Percentiles rank a stretch among this genome's conserved stretches.
Conservation (phyloP, 1,284 basidiomycete species). For the Tilletiopsis washingtonensis region DNA sequence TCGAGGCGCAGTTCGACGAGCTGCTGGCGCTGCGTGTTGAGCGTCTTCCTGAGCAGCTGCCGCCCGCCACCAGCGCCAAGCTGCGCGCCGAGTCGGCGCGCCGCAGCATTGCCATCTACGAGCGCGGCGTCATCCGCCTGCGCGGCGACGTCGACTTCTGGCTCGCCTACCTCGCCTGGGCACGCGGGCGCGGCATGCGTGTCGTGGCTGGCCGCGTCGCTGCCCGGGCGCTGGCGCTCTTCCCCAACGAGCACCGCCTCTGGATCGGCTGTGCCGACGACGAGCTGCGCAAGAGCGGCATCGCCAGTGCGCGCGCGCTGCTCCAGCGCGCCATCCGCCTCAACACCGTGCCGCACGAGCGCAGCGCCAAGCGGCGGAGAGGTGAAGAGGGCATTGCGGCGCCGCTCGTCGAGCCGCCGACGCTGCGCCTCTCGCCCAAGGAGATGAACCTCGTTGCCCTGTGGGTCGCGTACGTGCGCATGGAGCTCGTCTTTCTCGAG, state of each 20-base stretch:
- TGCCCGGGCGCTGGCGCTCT: constrained; percentile 70
- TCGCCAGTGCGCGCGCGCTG: constrained; percentile 67
- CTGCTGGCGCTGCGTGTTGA: not conserved
- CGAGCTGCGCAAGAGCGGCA: constrained; percentile 68
- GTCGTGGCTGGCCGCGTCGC: constrained; percentile 61
- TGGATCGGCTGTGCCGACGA: constrained; percentile 81
- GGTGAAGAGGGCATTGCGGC: not conserved
- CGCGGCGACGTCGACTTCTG: constrained; percentile 77
- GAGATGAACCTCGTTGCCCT: constrained; percentile 34
- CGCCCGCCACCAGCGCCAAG: constrained; percentile 1
- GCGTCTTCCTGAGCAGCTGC: not conserved
- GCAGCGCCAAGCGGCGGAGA: not conserved
- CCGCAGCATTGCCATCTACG: constrained; percentile 81
- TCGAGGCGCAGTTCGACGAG: constrained; percentile 54
- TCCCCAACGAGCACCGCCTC: constrained; percentile 68
- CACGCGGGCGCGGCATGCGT: constrained; percentile 69
- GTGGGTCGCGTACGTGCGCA: constrained; percentile 59
- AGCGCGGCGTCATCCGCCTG: constrained; percentile 80
- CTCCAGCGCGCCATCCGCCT: constrained; percentile 73
- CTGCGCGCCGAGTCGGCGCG: constrained; percentile 47
- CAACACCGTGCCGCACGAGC: constrained; percentile 18
- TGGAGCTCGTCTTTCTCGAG: constrained; percentile 85
- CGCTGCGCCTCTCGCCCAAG: constrained; percentile 1
- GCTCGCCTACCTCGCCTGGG: constrained; percentile 78
- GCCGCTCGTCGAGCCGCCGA: not conserved